Base-by-base conservation (phyloP, 2,329 filamentous ascomycete species). In the Botryotinia calthae region DNA sequence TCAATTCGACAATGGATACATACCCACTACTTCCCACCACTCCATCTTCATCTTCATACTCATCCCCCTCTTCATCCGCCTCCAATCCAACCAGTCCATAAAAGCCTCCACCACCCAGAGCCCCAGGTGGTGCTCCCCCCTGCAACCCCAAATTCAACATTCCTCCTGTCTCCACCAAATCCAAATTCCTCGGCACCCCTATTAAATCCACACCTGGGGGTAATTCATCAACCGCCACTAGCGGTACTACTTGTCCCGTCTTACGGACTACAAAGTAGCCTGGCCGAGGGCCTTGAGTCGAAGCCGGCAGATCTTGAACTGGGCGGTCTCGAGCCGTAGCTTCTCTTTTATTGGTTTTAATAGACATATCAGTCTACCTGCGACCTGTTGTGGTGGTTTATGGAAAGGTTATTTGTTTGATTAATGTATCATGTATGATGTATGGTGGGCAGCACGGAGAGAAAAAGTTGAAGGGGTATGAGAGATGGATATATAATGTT, bases 171-270 rank as follows among this genome's bases (percentile, higher is more conserved):
- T 76, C 75, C 56, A 77, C 73, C 2, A 79, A 63, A 59, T 76
- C 75, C 16, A 79, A 63, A 12, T 72, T 71, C 20, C 78, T 84
- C 4, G 86, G 85, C 4, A 86, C 80, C 37, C 83, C 84, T 22
- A 75, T 44, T 9, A 80, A 54, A 22, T 77, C 68, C 10, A 76
- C 73, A 31, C 71, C 84, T 1, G 80, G 78, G 0, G 86, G 86
- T 0, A 89, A 82, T 74, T 87, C 82, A 77, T 88, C 87, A 20
- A 84, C 79, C 0, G 87, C 83, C n/a, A 89, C 82, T n/a, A 89
- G 82, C 10, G 87, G 87, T 1, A 88, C 86, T 5, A 86, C 82
- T n/a, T 81, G 79, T 1, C 78, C 76, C 3, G 78, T 79, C 9
- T 83, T 84, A 1, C 86, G 83, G 73, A 85, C 80, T 66, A 87